Base-by-base conservation (phyloP, 2,329 filamentous ascomycete species). In the Akanthomyces lecanii region DNA sequence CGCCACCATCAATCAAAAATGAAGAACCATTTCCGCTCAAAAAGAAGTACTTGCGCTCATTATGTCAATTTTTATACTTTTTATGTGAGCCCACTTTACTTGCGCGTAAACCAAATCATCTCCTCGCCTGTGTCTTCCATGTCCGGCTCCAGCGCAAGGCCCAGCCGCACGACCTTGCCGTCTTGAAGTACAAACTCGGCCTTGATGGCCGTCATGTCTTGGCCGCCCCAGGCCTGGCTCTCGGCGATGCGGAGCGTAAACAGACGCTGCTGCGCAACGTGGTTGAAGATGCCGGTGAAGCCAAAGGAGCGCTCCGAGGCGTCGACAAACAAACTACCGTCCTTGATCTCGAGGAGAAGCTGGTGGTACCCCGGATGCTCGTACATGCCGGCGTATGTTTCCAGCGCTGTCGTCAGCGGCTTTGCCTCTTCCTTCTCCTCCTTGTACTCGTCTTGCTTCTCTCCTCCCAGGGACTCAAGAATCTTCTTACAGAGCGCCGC, bases 241-340 rank as follows among this genome's bases (percentile, higher is more conserved):
- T 67, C 63, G 1, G 66, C 66, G 6, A 66, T 64, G 23, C 66
- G 57, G 36, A 61, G 44, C 30, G 44, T 55, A 36, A 61, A 70
- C 2, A 63, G 57, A 5, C 60, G 69, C 44, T 70, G 67, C 12
- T 67, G 65, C 0, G 51, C 40, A 0, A 65, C 48, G 10, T 71
- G 69, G 0, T 66, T 36, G 42, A 74, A 67, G 0, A 47, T 62
- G 0, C 71, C 58, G 0, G 66, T 72, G 33, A 72, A 72, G 1
- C 67, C 71, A 56, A 71, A 64, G 0, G 72, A 72, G 1, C 71
- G 68, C 36, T 72, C 71, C 21, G 63, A 65, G 2, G 70, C 70
- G 8, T 73, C 69, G 5, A 73, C 65, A n/a, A 67, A 70, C 0
- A 72, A 61, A 1, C 18, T 28, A 0, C 63, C 63, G 3, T 68